Percentiles rank a stretch among this genome's conserved stretches.
Evolutionary conservation across 1,284 basidiomycete genomes (phyloP).

Genomic region (Xanthoconium separans): DNA sequence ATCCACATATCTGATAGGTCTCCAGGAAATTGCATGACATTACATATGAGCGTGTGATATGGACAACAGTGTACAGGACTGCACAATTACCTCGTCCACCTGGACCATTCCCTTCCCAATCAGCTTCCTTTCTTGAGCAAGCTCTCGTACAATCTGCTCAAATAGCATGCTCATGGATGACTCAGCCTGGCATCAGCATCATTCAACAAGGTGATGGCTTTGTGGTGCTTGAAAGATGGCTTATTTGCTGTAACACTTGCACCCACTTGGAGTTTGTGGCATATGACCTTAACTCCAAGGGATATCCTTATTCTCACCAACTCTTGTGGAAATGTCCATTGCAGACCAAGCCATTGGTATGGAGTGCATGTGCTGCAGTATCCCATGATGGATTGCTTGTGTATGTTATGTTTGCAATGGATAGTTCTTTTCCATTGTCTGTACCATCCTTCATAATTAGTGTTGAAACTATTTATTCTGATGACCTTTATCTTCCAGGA

Average conservation of each 20-base stretch:
- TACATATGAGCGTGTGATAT: neutral
- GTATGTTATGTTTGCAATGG: neutral
- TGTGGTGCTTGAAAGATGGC: too few relatives aligned
- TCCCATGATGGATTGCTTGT: neutral
- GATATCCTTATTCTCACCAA: neutral
- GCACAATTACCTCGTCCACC: neutral
- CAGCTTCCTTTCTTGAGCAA: neutral
- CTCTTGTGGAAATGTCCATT: neutral
- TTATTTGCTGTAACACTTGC: too few relatives aligned
- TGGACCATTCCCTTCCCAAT: neutral
- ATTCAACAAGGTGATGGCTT: too few relatives aligned
- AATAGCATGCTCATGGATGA: too few relatives aligned
- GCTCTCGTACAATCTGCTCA: neutral
- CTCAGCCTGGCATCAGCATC: too few relatives aligned
- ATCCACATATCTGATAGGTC: too few relatives aligned
- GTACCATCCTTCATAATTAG: too few relatives aligned
- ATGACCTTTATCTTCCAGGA: too few relatives aligned
- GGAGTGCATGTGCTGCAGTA: too few relatives aligned
- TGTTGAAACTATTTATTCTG: neutral
- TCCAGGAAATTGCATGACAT: neutral
- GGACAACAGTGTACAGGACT: neutral
- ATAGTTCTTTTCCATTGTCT: too few relatives aligned
- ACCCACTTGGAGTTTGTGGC: too few relatives aligned
- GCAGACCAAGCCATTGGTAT: too few relatives aligned
- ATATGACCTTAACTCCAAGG: neutral